Percentiles rank a stretch among this genome's conserved stretches.
phyloP scores from a whole-genome alignment of 2,329 filamentous ascomycete genomes.

The Calonectria hawksworthii region DNA sequence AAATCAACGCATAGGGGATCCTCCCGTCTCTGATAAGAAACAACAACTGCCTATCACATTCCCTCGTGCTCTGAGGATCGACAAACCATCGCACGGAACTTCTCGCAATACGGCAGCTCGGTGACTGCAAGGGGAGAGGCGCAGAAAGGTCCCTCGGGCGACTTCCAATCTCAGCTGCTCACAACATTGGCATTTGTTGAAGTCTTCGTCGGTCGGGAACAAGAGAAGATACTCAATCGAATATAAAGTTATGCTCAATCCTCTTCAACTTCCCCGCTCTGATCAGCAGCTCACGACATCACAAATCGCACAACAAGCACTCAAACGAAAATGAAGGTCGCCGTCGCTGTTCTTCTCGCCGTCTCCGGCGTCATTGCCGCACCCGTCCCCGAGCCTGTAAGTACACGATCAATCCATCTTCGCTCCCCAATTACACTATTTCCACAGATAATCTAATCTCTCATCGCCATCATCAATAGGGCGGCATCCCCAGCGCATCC shows the following conservation, averaged over 20 bases:
- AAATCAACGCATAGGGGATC: neutral
- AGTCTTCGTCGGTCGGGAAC: neutral
- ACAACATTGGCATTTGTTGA: constrained; percentile 3
- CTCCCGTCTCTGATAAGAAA: constrained; percentile 18
- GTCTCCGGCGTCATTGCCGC: constrained; percentile 47
- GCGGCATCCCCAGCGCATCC: constrained; percentile 73
- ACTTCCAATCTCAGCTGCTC: constrained; percentile 3
- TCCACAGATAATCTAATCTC: neutral
- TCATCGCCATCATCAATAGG: constrained; percentile 43
- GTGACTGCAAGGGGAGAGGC: constrained; percentile 25
- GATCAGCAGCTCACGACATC: neutral
- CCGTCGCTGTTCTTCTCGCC: constrained; percentile 44
- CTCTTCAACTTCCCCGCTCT: neutral
- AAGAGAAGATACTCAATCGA: neutral
- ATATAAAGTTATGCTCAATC: neutral
- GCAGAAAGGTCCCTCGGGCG: neutral
- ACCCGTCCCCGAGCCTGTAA: constrained; percentile 47
- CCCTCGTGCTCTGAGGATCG: constrained; percentile 22
- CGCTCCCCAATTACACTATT: no score
- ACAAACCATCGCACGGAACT: constrained; percentile 18
- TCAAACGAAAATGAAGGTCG: constrained; percentile 49
- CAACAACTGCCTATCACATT: constrained; percentile 25
- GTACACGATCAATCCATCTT: neutral
- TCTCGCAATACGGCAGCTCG: constrained; percentile 24
- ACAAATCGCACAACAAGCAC: neutral